Evolutionary conservation across 2,329 filamentous ascomycete genomes (phyloP).

Genomic region (Annulohypoxylon truncatum): DNA sequence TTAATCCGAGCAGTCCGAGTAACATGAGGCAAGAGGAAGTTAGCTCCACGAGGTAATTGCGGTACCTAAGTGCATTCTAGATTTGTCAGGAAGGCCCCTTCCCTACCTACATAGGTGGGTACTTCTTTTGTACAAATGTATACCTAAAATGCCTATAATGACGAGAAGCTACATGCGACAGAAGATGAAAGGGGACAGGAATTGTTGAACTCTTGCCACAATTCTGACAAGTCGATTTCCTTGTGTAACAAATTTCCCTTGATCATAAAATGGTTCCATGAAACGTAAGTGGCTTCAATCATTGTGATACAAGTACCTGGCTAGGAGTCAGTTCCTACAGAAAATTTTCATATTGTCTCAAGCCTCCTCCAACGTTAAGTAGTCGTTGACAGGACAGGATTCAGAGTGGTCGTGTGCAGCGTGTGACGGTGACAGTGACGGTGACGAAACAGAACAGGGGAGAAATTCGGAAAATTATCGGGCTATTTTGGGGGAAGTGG

Average conservation of each 20-base stretch:
- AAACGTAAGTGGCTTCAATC: neutral
- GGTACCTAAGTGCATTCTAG: no score
- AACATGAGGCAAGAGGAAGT: neutral
- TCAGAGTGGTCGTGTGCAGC: neutral
- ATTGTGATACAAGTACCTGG: neutral
- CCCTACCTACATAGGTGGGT: no score
- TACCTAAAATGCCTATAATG: neutral
- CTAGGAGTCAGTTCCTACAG: neutral
- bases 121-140: neutral
- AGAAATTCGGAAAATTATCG: conserved; percentile 13
- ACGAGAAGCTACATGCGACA: no score
- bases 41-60: neutral
- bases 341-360: neutral
- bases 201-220: neutral
- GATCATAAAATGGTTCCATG: neutral
- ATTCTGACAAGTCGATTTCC: neutral
- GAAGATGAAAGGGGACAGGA: neutral
- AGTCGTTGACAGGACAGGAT: neutral
- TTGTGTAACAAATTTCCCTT: neutral
- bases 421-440: no score
- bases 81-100: no score
- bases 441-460: neutral
- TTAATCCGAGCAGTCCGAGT: neutral
- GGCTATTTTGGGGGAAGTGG: neutral
- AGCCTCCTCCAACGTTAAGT: neutral